Percentiles rank a stretch among this genome's conserved stretches.
Evolutionary conservation across 345 rosid genomes (phyloP).

Genomic region (Ceriops zippeliana): DNA sequence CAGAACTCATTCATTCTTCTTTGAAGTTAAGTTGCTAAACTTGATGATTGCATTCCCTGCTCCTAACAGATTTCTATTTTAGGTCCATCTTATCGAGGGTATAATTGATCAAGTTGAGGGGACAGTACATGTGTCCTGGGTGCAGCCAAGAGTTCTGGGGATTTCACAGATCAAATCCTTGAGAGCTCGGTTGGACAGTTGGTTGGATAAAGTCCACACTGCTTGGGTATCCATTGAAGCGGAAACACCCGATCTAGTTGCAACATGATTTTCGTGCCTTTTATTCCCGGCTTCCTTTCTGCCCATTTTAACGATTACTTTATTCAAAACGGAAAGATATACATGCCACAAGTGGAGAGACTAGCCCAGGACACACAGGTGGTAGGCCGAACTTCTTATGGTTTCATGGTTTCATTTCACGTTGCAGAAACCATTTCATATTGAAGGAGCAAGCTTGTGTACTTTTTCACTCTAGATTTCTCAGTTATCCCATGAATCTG

Average conservation of each 20-base stretch:
- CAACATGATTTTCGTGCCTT: constrained; percentile 35
- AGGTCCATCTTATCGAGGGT: constrained; percentile 98
- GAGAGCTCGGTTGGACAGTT: constrained; percentile 74
- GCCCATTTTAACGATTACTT: constrained; percentile 14
- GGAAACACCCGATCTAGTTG: constrained; percentile 95
- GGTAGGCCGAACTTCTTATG: not conserved
- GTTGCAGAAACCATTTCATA: constrained; percentile 10
- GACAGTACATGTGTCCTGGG: constrained; percentile 91
- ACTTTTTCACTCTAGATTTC: not conserved
- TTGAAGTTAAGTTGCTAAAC: too few relatives aligned
- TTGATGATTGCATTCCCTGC: not conserved
- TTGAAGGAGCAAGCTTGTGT: not conserved
- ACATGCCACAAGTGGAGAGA: constrained; percentile 1
- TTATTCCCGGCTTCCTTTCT: not conserved
- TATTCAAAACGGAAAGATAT: not conserved
- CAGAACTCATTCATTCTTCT: too few relatives aligned
- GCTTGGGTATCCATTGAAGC: constrained; percentile 89
- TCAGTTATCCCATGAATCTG: not conserved
- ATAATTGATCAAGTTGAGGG: constrained; percentile 96
- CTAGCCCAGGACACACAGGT: not conserved
- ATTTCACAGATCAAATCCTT: constrained; percentile 84
- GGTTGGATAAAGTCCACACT: constrained; percentile 82
- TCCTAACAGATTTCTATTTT: constrained; percentile 12
- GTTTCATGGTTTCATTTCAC: constrained; percentile 3
- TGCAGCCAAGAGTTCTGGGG: constrained; percentile 97